Base-by-base conservation (phyloP, 2,329 filamentous ascomycete genomes). In the Fusarium sterilihyphosum region DNA sequence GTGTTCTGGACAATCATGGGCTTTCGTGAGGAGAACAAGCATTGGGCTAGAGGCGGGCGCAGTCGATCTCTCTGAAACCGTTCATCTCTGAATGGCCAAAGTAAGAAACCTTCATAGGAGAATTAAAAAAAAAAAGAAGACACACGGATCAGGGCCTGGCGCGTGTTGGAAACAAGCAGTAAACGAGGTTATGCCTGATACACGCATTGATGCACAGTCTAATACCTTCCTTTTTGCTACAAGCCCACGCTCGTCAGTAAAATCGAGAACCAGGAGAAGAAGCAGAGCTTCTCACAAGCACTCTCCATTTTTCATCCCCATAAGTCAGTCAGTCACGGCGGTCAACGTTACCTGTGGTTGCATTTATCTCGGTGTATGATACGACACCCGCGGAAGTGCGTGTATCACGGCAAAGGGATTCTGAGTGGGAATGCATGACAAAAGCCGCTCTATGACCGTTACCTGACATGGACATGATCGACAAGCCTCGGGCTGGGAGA, bases 111-210 rank as follows among this genome's bases (percentile, higher is more conserved):
- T 38, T 46, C 31, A 44, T 52, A 52, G 41, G 35, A 54, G 35
- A 37, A 49, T 49, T 29, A 6, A 35, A 17, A 35, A n/a, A 26
- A 22, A n/a, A 33, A n/a, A 49, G 44, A 37, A 47, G 26, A 52
- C 61, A 63, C 75, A 74, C 71, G 63, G 70, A 67, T 73, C 71
- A 68, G 35, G 26, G n/a, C 16, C 41, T 65, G 74, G 70, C 60
- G 22, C 56, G 59, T 68, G 62, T 64, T 47, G 47, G 35, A 61
- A 68, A 56, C 29, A 57, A 70, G 29, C 24, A 54, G 37, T 29
- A 50, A 53, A 67, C 58, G 46, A 68, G 44, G 66, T 69, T 50
- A 69, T 73, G 24, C 49, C 46, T 44, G 53, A 49, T 33, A 66
- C 24, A 61, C 41, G 67, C 56, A 72, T 72, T 68, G 59, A 74